phyloP scores from a whole-genome alignment of 371 early-diverging fungal genomes.

The Apophysomyces sp. region DNA sequence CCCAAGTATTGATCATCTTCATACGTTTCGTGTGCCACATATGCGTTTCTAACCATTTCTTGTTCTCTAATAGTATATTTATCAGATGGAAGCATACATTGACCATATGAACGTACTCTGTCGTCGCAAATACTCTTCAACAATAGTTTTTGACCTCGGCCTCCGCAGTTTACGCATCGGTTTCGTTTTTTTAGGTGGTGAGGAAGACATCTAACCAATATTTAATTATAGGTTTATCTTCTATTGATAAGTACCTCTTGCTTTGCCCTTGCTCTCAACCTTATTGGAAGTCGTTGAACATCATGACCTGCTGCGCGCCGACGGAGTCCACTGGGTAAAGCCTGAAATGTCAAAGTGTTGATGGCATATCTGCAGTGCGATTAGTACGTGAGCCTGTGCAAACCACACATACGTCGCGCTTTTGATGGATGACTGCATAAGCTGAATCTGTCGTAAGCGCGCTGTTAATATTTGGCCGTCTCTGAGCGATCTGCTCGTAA shows the following conservation, averaged over 20 bases:
- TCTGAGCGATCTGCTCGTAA: neutral
- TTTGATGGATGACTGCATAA: conserved; percentile 72
- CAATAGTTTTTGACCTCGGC: conserved; percentile 7
- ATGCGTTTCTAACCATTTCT: conserved; percentile 96
- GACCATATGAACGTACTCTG: conserved; percentile 9
- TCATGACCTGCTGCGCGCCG: conserved; percentile 91
- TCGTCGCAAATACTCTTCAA: conserved; percentile 17
- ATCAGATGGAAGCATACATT: neutral
- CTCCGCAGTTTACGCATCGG: conserved; percentile 7
- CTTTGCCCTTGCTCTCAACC: conserved; percentile 67
- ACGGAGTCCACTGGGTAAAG: conserved; percentile 82
- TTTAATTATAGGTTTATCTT: neutral
- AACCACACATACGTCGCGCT: conserved; percentile 37
- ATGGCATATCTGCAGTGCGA: conserved; percentile 10
- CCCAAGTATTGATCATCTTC: conserved; percentile 92
- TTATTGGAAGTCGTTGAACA: conserved; percentile 76
- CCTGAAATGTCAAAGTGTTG: conserved; percentile 76
- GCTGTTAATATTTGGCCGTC: conserved; percentile 27
- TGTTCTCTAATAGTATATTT: conserved; percentile 18
- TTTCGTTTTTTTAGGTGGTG: conserved; percentile 11
- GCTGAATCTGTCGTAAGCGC: conserved; percentile 80
- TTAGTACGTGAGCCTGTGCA: neutral
- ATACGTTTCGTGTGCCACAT: conserved; percentile 97
- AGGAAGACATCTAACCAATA: conserved; percentile 7
- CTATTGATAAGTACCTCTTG: conserved; percentile 53